phyloP scores from a whole-genome alignment of 495 filamentous ascomycete species.

The Tuber indicum region DNA sequence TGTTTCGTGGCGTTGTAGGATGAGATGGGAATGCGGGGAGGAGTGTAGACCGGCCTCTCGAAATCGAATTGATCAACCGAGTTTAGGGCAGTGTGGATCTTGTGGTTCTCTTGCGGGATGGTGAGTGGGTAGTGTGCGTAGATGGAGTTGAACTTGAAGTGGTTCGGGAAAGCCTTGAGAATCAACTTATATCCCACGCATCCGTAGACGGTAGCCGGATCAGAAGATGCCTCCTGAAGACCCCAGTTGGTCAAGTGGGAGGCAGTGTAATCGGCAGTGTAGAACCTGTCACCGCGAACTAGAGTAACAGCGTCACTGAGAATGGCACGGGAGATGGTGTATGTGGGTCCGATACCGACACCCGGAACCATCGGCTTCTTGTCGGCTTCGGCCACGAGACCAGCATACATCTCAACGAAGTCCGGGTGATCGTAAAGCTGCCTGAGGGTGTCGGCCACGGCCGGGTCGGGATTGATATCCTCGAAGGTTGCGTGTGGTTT shows the following conservation, averaged over 20 bases:
- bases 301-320: conserved; percentile 78
- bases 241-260: conserved; percentile 61
- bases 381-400: conserved; percentile 71
- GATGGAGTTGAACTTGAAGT: conserved; percentile 71
- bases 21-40: conserved; percentile 51
- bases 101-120: conserved; percentile 63
- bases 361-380: conserved; percentile 69
- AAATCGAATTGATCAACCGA: conserved; percentile 67
- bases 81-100: conserved; percentile 66
- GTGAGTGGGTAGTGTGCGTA: conserved; percentile 89
- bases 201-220: conserved; percentile 67
- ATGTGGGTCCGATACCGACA: conserved; percentile 73
- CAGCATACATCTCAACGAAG: conserved; percentile 74
- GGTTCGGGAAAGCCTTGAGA: conserved; percentile 68
- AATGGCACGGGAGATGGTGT: conserved; percentile 74
- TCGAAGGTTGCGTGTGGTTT: conserved; percentile 70
- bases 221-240: conserved; percentile 65
- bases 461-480: conserved; percentile 73
- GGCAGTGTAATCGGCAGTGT: conserved; percentile 58
- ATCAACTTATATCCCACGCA: conserved; percentile 83
- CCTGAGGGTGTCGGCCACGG: conserved; percentile 63
- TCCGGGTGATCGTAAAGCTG: conserved; percentile 75
- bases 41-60: conserved; percentile 53
- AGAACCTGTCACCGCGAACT: conserved; percentile 82
- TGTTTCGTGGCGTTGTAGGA: conserved; percentile 58